phyloP scores from a whole-genome alignment of 305 asterid genomes.

The Fraxinus albicans region DNA sequence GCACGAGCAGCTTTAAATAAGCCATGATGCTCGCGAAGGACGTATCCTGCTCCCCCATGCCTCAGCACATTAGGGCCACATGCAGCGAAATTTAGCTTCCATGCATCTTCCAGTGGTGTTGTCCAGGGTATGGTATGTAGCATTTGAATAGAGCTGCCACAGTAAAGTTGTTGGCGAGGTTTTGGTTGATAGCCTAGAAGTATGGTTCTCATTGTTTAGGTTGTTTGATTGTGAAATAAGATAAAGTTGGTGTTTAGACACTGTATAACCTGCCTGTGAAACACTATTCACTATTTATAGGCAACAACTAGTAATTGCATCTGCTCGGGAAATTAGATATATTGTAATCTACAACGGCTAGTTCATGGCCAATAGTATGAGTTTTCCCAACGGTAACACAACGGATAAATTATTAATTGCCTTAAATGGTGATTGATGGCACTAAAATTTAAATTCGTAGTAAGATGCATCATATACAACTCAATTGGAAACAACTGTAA shows the following conservation, averaged over 20 bases:
- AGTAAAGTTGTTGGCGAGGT: background rate
- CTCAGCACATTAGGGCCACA: background rate
- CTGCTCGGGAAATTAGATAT: background rate
- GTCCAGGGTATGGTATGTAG: background rate
- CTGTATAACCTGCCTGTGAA: background rate
- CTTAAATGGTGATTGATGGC: background rate
- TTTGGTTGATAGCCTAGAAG: background rate
- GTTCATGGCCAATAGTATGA: background rate
- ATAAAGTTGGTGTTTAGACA: background rate
- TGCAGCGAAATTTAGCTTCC: background rate
- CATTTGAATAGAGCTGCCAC: background rate
- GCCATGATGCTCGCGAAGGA: conserved; percentile 2
- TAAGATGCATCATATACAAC: background rate
- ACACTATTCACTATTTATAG: background rate
- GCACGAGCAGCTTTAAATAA: background rate
- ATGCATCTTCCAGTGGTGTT: background rate
- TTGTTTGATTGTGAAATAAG: background rate
- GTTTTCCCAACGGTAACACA: background rate
- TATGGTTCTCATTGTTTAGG: background rate
- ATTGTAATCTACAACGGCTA: background rate
- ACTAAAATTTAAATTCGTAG: background rate
- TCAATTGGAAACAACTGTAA: background rate
- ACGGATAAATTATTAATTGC: conserved; percentile 3
- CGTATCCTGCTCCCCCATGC: background rate
- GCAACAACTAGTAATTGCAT: background rate